Percentiles rank a stretch among this genome's conserved stretches.
phyloP scores from a whole-genome alignment of 2,329 filamentous ascomycete genomes.

The Metarhizium sp. region DNA sequence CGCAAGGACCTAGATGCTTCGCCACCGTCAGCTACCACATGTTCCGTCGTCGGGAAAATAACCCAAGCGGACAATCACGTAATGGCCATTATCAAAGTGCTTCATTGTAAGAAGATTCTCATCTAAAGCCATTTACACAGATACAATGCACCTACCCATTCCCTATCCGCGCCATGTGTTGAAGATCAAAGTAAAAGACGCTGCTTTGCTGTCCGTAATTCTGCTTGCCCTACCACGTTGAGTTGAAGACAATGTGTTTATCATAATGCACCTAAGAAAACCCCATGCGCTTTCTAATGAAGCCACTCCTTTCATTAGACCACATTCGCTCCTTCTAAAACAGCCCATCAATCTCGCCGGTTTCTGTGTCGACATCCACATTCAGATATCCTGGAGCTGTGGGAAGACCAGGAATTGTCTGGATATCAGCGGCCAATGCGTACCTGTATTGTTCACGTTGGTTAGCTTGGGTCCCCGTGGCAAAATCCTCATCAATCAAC shows the following conservation, averaged over 20 bases:
- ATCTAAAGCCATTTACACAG: background rate
- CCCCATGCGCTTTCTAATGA: background rate
- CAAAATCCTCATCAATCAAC: slow-evolving; percentile 20
- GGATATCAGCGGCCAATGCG: slow-evolving; percentile 91
- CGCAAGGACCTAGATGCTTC: no score
- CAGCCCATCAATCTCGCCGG: slow-evolving; percentile 78
- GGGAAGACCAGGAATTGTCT: slow-evolving; percentile 92
- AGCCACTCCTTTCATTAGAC: background rate
- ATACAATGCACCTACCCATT: background rate
- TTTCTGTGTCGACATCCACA: slow-evolving; percentile 75
- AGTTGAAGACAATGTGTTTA: slow-evolving; percentile 2
- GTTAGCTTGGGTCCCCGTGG: slow-evolving; percentile 21
- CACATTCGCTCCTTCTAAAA: slow-evolving; percentile 49
- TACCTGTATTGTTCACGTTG: slow-evolving; percentile 43
- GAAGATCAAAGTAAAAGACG: background rate
- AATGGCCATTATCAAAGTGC: no score
- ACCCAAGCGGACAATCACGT: background rate
- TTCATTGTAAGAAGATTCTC: background rate
- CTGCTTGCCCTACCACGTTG: slow-evolving; percentile 5
- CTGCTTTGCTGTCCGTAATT: background rate
- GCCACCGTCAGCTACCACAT: no score
- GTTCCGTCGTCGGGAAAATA: no score
- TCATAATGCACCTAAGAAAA: background rate
- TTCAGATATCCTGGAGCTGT: slow-evolving; percentile 94
- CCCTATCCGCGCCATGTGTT: slow-evolving; percentile 1